These are phyloP conservation scores for Blastocystis hominis DNA, from an alignment of 352 stramenopile species.

Conservation along the genomic window DNA sequence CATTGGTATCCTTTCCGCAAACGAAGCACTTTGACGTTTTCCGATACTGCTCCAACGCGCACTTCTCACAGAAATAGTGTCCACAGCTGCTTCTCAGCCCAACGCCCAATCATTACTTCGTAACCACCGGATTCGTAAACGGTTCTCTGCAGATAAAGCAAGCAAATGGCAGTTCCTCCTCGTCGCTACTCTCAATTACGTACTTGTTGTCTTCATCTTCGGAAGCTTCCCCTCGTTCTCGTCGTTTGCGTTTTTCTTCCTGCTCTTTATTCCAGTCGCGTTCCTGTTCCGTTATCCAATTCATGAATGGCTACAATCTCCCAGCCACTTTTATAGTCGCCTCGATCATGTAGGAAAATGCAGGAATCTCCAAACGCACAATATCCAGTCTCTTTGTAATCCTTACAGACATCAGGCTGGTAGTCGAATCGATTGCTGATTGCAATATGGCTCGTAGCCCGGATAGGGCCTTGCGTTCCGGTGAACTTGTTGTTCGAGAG, in stretches of 20 bases:
- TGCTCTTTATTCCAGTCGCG: conserved; percentile 81
- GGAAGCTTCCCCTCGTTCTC: conserved; percentile 66
- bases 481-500: conserved; percentile 79
- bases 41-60: conserved; percentile 75
- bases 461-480: conserved; percentile 82
- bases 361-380: conserved; percentile 90
- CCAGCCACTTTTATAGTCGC: conserved; percentile 91
- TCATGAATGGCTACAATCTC: conserved; percentile 67
- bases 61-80: conserved; percentile 89
- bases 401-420: conserved; percentile 88
- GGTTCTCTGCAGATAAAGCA: conserved; percentile 84
- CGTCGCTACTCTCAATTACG: conserved; percentile 63
- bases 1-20: conserved; percentile 84
- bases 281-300: conserved; percentile 64
- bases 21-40: conserved; percentile 79
- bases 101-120: conserved; percentile 60
- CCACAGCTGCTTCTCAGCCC: conserved; percentile 65
- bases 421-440: conserved; percentile 92
- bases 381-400: conserved; percentile 98
- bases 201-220: conserved; percentile 57
- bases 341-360: conserved; percentile 95
- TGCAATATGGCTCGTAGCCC: conserved; percentile 81
- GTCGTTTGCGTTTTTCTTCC: conserved; percentile 76
- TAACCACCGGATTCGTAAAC: conserved; percentile 86
- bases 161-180: conserved; percentile 73